Base-by-base conservation (phyloP, 1,284 basidiomycete species). In the Nidula niveotomentosa region DNA sequence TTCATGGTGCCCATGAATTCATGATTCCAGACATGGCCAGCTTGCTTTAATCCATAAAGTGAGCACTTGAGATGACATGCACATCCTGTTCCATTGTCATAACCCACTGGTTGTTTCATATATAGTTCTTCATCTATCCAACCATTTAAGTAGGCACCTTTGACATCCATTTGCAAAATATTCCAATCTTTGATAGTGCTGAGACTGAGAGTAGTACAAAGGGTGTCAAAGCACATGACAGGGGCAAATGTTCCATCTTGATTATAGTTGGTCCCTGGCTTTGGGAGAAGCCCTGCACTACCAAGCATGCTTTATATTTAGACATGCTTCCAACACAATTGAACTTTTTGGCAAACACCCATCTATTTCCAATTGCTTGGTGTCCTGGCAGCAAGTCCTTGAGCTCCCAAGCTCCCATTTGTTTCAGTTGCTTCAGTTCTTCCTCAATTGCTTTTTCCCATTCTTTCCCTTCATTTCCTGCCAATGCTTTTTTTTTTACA, bases 241-340 rank as follows among this genome's bases (percentile, higher is more conserved):
- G 45, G 45, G 13, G 45, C 13, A 6, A 46, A 46, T 2, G 45
- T 46, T 23, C 18, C 45, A 46, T 46, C 18, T n/a, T n/a, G n/a
- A n/a, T n/a, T n/a, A 23, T 15, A 46, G 23, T 46, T 18, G 10
- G 18, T 23, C 13, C 45, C 45, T n/a, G 13, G 13, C 10, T 15
- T 23, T 46, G 13, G 45, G 45, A 46, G 18, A 46, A 46, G 13
- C 45, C 45, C 18, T 46, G 53, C 0, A 58, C 62, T 0, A 68
- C 62, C 1, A 67, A 56, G 8, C 61, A 15, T 12, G 62, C 64
- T 48, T 67, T 68, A 57, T 62, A 63, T 10, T 55, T 50, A 3
- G 58, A 39, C n/a, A 67, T 46, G 3, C 58, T 41, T 3, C 62
- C 60, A 1, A 58, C 9, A 13, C 48, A 48, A 33, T 60, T 58